Base-by-base conservation (phyloP, 352 stramenopile genomes). In the Phytopythium mirpurense region DNA sequence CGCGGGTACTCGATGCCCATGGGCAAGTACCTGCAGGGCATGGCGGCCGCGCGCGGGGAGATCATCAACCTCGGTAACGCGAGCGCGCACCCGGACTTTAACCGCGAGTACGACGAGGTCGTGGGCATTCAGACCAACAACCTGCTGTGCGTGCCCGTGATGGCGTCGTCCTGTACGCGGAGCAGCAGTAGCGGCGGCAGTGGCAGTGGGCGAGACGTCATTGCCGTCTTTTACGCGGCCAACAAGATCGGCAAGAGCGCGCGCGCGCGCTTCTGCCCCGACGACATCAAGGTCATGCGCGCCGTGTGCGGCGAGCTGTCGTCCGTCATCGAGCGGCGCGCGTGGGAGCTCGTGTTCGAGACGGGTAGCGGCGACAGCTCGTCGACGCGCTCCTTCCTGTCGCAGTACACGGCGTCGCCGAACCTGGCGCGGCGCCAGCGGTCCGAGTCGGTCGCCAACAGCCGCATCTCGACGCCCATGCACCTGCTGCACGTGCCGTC, bases 181-280 rank as follows among this genome's bases (percentile, higher is more conserved):
- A 55, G 60, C 37, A 62, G 67, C n/a, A 58, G 65, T 63, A 69
- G 74, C 71, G 67, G 56, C 23, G 66, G 54, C 55, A 67, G 60
- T 51, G 58, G 60, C 6, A 68, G n/a, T n/a, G n/a, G n/a, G n/a
- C n/a, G 78, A n/a, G 66, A 76, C 46, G 68, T 89, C 15, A 76
- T 93, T 58, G 81, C 77, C 0, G 80, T 95, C 2, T 83, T 93
- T 24, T 90, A 95, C 59, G 82, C 78, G 1, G 77, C 75, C n/a
- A 92, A 93, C 65, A 93, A 93, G 43, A 56, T 72, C 19, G 76
- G 68, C 18, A 45, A 59, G 4, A 65, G 54, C 9, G 51, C 46
- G 19, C 71, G 70, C 21, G 57, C 62, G 6, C 65, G 62, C 19
- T 93, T 93, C 43, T 72, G 73, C 15, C 52, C 67, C 2, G 78